A percentile compares a stretch with the other conserved stretches of the same genome.
These are phyloP conservation scores for Pseudogymnoascus sp. DNA, from an alignment of 2,329 filamentous ascomycete genomes.

Conservation along the genomic window DNA sequence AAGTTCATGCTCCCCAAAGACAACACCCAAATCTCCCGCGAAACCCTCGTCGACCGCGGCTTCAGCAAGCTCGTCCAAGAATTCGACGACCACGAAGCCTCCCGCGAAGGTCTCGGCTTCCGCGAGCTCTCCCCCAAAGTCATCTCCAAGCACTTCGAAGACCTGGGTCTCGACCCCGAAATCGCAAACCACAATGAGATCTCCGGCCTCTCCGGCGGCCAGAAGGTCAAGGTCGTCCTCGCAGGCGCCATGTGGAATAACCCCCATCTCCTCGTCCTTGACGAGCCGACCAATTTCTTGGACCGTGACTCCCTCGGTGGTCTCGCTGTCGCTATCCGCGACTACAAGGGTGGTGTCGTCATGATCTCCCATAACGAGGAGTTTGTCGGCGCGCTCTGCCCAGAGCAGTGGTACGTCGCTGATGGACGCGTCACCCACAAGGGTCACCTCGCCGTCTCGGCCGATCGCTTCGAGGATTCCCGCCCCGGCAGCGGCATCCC, in stretches of 20 bases:
- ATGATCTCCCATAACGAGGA: constrained; percentile 99
- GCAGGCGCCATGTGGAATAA: constrained; percentile 98
- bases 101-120: constrained; percentile 96
- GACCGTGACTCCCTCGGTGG: constrained; percentile 96
- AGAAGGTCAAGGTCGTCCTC: constrained; percentile 98
- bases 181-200: constrained; percentile 99
- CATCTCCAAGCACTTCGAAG: constrained; percentile 97
- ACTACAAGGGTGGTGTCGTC: constrained; percentile 96
- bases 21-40: constrained; percentile 88
- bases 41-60: constrained; percentile 78
- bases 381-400: constrained; percentile 91
- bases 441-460: constrained; percentile 64
- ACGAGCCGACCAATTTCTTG: constrained; percentile 99
- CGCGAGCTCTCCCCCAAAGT: constrained; percentile 86
- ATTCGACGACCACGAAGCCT: constrained; percentile 97
- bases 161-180: constrained; percentile 90
- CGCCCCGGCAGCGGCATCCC: constrained; percentile 57
- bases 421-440: constrained; percentile 83
- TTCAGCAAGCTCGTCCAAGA: constrained; percentile 94
- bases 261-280: constrained; percentile 90
- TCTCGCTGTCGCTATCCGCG: constrained; percentile 92
- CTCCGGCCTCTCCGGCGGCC: constrained; percentile 87
- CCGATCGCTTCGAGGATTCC: constrained; percentile 83
- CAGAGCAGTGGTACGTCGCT: constrained; percentile 91
- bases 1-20: constrained; percentile 78